phyloP scores from a whole-genome alignment of 345 rosid genomes.

The Citrus trifoliata region DNA sequence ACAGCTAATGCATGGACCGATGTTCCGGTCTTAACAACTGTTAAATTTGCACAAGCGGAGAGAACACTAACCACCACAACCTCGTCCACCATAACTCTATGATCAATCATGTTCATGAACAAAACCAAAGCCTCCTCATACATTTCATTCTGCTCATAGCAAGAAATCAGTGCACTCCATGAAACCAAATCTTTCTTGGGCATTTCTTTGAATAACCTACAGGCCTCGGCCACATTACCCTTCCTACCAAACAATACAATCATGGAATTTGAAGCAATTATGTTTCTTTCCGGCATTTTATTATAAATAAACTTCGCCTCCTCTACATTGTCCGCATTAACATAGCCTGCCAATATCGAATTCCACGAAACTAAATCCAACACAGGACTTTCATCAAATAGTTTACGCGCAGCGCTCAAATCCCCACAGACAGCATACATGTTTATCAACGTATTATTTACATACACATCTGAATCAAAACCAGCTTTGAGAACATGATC shows the following conservation, averaged over 20 bases:
- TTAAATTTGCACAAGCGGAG: conserved; percentile 39
- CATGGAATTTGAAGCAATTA: conserved; percentile 61
- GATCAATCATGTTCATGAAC: conserved; percentile 36
- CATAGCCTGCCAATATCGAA: conserved; percentile 53
- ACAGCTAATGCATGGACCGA: conserved; percentile 35
- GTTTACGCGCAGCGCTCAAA: conserved; percentile 33
- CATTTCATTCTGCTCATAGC: conserved; percentile 49
- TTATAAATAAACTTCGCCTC: conserved; percentile 40
- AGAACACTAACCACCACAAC: conserved; percentile 45
- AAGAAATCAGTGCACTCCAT: conserved; percentile 59
- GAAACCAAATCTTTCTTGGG: conserved; percentile 46
- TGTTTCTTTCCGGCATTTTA: conserved; percentile 45
- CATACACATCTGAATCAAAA: conserved; percentile 44
- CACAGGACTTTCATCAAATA: conserved; percentile 47
- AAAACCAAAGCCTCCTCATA: conserved; percentile 35
- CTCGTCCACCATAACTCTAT: conserved; percentile 41
- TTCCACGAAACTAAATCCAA: conserved; percentile 62
- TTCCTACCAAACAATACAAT: conserved; percentile 48
- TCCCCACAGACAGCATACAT: conserved; percentile 46
- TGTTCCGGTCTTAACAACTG: conserved; percentile 22
- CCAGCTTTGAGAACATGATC: conserved; percentile 41
- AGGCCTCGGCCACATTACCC: conserved; percentile 39
- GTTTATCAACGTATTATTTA: conserved; percentile 45
- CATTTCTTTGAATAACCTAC: conserved; percentile 38
- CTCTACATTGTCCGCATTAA: conserved; percentile 35